Conservation (phyloP, 176 grass and related monocot genomes). For the Pharus latifolius region DNA sequence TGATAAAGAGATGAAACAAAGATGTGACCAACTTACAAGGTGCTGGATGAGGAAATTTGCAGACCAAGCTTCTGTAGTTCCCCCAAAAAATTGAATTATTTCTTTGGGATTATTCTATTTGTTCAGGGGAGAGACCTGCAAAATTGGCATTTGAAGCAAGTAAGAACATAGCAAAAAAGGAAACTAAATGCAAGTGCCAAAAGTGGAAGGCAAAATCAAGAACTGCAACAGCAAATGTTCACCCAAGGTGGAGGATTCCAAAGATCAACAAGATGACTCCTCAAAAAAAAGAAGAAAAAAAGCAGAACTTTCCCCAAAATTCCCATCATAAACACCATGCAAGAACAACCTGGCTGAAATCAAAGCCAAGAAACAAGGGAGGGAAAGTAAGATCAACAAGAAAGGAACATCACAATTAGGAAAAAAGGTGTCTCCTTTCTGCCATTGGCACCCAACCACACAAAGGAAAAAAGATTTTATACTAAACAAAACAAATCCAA, state of each 20-base stretch:
- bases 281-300: background rate
- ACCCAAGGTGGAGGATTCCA: slow-evolving; percentile 10
- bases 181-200: slow-evolving; percentile 11
- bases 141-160: slow-evolving; percentile 30
- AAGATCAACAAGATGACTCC: too few species aligned
- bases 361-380: background rate
- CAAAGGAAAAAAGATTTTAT: background rate
- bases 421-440: background rate
- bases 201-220: background rate
- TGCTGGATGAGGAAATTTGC: slow-evolving; percentile 5
- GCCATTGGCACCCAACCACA: background rate
- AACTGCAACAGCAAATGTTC: background rate
- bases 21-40: slow-evolving; percentile 14
- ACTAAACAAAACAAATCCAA: background rate
- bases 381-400: background rate
- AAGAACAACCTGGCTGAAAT: background rate
- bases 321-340: background rate
- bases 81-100: background rate
- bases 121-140: too few species aligned
- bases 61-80: background rate
- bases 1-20: background rate
- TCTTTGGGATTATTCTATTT: background rate
- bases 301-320: background rate
- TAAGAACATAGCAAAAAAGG: background rate
- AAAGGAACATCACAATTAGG: background rate